phyloP scores from a whole-genome alignment of 2,329 filamentous ascomycete species.

The Paecilomyces fulvus region DNA sequence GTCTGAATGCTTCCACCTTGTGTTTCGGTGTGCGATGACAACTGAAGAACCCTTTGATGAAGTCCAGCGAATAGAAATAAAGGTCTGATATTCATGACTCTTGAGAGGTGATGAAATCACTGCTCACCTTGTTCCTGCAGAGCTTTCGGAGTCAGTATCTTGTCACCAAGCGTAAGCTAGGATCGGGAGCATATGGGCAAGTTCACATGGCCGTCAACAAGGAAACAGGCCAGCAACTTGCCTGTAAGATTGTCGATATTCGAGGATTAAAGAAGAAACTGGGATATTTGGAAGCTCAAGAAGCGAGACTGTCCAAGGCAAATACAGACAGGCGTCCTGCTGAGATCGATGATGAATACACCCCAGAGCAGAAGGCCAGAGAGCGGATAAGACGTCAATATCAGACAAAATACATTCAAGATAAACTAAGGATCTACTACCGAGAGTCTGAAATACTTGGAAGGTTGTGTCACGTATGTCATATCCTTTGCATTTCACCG shows the following conservation, averaged over 20 bases:
- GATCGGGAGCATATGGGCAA: constrained; percentile 34
- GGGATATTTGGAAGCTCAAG: constrained; percentile 2
- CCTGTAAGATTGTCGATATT: constrained; percentile 39
- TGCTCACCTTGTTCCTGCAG: constrained; percentile 12
- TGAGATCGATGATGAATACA: constrained; percentile 5
- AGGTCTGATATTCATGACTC: constrained; percentile 13
- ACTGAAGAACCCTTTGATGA: constrained; percentile 12
- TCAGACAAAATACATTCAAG: constrained; percentile 14
- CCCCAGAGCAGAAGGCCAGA: constrained; percentile 10
- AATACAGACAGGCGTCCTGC: constrained; percentile 5
- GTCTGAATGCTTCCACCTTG: constrained; percentile 13
- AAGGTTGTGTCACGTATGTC: constrained; percentile 44
- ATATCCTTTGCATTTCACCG: not conserved
- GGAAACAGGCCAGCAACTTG: constrained; percentile 27
- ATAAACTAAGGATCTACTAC: constrained; percentile 24
- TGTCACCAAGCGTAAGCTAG: constrained; percentile 33
- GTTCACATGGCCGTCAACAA: constrained; percentile 36
- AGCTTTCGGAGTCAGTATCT: constrained; percentile 23
- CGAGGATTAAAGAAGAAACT: constrained; percentile 13
- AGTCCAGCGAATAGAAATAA: constrained; percentile 26
- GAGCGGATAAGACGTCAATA: constrained; percentile 11
- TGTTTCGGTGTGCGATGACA: constrained; percentile 9
- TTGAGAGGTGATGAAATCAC: not conserved
- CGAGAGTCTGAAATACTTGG: constrained; percentile 41
- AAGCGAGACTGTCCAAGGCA: constrained; percentile 5